Evolutionary conservation across 306 rosid species (phyloP).

Genomic region (Castanospermum australe): DNA sequence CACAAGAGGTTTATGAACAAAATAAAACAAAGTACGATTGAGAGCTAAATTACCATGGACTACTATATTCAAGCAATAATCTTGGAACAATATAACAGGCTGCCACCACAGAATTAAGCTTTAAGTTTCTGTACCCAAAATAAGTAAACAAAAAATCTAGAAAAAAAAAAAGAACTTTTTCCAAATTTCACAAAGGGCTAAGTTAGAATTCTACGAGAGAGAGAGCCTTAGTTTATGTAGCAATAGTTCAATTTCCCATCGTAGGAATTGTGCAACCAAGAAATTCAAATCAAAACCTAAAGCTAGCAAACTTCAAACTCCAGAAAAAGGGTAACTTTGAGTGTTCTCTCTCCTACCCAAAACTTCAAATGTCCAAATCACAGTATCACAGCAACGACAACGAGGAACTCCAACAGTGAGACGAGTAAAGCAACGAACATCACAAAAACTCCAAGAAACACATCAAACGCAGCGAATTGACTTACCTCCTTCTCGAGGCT

Average conservation of each 20-base stretch:
- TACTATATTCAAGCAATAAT: background rate
- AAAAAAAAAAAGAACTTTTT: background rate
- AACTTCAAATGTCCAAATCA: background rate
- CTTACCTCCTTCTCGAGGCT: slow-evolving; percentile 83
- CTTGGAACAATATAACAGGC: slow-evolving; percentile 15
- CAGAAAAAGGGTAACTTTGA: background rate
- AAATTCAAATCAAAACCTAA: slow-evolving; percentile 7
- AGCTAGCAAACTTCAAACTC: background rate
- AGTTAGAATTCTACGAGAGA: background rate
- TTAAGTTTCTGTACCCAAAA: background rate
- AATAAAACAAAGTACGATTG: background rate
- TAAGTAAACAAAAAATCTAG: background rate
- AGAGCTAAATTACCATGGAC: background rate
- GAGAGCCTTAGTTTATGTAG: background rate
- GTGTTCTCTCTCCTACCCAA: background rate
- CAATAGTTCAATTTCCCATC: background rate
- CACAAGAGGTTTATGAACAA: background rate
- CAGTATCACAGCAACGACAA: background rate
- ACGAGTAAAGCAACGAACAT: background rate
- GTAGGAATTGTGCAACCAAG: background rate
- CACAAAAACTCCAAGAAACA: background rate
- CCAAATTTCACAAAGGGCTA: background rate
- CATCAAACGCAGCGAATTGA: background rate
- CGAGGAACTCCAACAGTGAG: background rate
- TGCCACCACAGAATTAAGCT: slow-evolving; percentile 8